These are phyloP conservation scores for Boletus rubroflammeus DNA, from an alignment of 768 basidiomycete genomes.

Conservation along the genomic window DNA sequence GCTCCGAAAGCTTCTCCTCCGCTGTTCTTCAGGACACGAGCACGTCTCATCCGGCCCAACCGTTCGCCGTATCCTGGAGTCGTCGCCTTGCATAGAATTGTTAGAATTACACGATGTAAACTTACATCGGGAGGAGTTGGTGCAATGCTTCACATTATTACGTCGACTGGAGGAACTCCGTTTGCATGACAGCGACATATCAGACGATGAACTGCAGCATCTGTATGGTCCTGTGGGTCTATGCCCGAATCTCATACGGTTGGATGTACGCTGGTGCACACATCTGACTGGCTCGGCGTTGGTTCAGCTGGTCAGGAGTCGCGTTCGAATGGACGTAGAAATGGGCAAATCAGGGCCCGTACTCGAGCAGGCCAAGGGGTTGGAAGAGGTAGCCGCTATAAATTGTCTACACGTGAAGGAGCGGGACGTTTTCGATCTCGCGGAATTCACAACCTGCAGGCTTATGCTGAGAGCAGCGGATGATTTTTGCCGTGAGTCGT, in stretches of 20 bases:
- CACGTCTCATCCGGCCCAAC: slow-evolving; percentile 27
- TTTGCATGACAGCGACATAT: slow-evolving; percentile 57
- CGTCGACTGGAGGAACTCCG: slow-evolving; percentile 45
- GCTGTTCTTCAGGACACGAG: slow-evolving; percentile 26
- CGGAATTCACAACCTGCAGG: slow-evolving; percentile 44
- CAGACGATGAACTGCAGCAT: slow-evolving; percentile 40
- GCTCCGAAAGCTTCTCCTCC: slow-evolving; percentile 39
- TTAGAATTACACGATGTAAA: slow-evolving; percentile 51
- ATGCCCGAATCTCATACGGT: slow-evolving; percentile 44
- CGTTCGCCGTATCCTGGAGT: slow-evolving; percentile 28
- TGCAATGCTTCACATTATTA: slow-evolving; percentile 34
- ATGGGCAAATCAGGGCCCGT: neutral
- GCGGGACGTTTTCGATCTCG: slow-evolving; percentile 49
- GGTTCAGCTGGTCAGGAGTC: slow-evolving; percentile 46
- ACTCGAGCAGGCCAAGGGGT: slow-evolving; percentile 22
- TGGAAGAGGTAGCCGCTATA: slow-evolving; percentile 48
- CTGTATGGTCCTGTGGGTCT: slow-evolving; percentile 38
- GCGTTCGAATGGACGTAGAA: slow-evolving; percentile 20
- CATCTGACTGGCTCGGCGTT: slow-evolving; percentile 49
- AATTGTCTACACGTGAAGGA: slow-evolving; percentile 58
- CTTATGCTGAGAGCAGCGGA: slow-evolving; percentile 39
- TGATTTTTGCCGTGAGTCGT: slow-evolving; percentile 54
- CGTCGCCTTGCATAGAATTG: slow-evolving; percentile 34
- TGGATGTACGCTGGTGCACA: slow-evolving; percentile 61
- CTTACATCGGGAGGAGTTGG: slow-evolving; percentile 38